Evolutionary conservation across 1,139 yeast species (phyloP), one percentile per base, ranked within the genome.

Genomic region (Magnusiomyces tetraspermus): DNA sequence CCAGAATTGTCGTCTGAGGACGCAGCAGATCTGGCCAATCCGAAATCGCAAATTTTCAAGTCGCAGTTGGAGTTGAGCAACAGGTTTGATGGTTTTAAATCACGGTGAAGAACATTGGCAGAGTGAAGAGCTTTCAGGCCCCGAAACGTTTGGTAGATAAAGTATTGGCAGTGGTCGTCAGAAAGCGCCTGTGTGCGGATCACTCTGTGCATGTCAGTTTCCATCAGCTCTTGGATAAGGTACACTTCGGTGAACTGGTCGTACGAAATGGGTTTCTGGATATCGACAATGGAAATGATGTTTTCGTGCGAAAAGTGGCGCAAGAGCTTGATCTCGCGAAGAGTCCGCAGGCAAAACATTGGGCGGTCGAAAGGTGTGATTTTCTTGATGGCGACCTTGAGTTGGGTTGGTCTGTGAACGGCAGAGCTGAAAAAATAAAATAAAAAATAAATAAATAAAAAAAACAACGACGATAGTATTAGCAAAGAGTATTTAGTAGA

Each of bases 221-320:
- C 97, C 97, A 92, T 90, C 61, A 87, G 79, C 66, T 92, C 98
- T 70, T 92, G 97, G 58, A 92, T 85, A 53, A 92, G 74, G 70
- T 92, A 92, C 31, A 92, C 96, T 64, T 92, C 97, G 58, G 79
- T 77, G 67, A 92, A 89, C 49, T 76, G 70, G 44, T 86, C 92
- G 65, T 78, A 85, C 57, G 79, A 77, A 50, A 78, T 75, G 0
- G 98, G 98, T 61, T 86, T 80, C 69, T 92, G 97, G 55, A 92
- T 84, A 65, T 94, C 98, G 61, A 89, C 76, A 26, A 92, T 84
- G 57, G 92, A 81, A 55, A 92, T 86, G 66, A 92, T 89, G 17
- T 92, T 92, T 66, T 92, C 97, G 69, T 90, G 97, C 60, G 76
- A 76, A 70, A 92, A 92, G 68, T 90, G 95, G 60, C 87, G 84